phyloP scores from a whole-genome alignment of 495 filamentous ascomycete genomes.

The Aspergillus indologenus region DNA sequence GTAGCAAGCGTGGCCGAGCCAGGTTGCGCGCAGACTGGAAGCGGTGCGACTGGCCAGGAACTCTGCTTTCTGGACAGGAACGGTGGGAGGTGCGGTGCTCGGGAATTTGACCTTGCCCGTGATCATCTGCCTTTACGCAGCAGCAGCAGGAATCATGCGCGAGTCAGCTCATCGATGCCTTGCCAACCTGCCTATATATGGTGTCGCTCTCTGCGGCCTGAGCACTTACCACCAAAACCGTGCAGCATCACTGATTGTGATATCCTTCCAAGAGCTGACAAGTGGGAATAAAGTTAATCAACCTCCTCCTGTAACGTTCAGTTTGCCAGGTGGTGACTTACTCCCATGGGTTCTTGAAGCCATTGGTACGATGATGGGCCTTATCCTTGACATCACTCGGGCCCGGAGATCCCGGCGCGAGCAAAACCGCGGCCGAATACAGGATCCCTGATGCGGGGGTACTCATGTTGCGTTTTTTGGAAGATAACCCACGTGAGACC shows the following conservation, averaged over 20 bases:
- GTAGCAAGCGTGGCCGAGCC: conserved; percentile 95
- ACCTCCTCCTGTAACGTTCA: no score
- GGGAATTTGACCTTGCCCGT: conserved; percentile 58
- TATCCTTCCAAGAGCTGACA: conserved; percentile 34
- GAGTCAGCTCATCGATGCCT: background rate
- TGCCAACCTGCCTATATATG: background rate
- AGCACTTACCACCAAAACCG: conserved; percentile 25
- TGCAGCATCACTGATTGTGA: conserved; percentile 11
- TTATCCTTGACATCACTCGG: conserved; percentile 55
- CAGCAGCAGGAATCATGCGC: background rate
- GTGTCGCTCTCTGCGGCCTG: no score
- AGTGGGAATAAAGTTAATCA: background rate
- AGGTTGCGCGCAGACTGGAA: conserved; percentile 75
- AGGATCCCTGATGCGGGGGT: conserved; percentile 47
- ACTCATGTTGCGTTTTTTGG: conserved; percentile 35
- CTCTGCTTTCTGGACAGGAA: conserved; percentile 63
- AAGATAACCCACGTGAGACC: conserved; percentile 11
- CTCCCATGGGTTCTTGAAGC: conserved; percentile 63
- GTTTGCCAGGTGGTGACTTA: conserved; percentile 24
- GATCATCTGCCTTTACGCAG: conserved; percentile 48
- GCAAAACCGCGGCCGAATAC: conserved; percentile 53
- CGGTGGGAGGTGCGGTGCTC: conserved; percentile 62
- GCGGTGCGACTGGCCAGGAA: conserved; percentile 64
- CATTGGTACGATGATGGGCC: conserved; percentile 55
- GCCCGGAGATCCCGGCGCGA: conserved; percentile 37